Evolutionary conservation across 2,329 filamentous ascomycete species (phyloP), one percentile per base, ranked within the genome.

Genomic region (Aureobasidium musti): DNA sequence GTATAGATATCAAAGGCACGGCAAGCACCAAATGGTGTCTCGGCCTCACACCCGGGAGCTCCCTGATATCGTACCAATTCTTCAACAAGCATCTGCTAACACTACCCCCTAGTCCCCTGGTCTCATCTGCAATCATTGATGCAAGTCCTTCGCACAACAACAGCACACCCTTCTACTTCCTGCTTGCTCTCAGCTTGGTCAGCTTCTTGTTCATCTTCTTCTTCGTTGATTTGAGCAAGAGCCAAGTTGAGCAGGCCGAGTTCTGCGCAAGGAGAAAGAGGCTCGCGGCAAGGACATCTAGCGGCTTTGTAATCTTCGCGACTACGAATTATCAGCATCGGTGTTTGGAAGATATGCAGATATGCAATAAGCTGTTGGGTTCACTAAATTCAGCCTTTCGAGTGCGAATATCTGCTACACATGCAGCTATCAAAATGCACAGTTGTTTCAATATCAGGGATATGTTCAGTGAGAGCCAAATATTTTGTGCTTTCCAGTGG

Each of bases 81-180:
- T 30, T 19, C 17, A 2, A 17, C 14, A 10, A 50, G 26, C 28
- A 28, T 14, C 3, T 30, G 47, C 47, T 50, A 50, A 50, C 26
- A 10, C 17, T 30, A 26, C 23, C n/a, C 2, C 10, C 14, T 19
- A 50, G 47, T 30, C 88, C 88, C 0, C 77, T 90, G 30, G 87
- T 91, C n/a, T 86, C 84, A 66, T 86, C 83, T 69, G 88, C 87
- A 6, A 90, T 90, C 67, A 89, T 90, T 66, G 87, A 90, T 72
- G 84, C 84, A 0, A 82, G 81, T 6, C 81, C 83, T 0, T 80
- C 78, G 1, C 84, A 89, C 71, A 83, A 84, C 61, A 84, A 84
- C 63, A 86, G 81, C 30, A 83, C 83, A 8, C 87, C 88, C 0
- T 90, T 90, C 68, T 89, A 89, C 71, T 90, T 90, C 67, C 72